These are phyloP conservation scores for Vitis hybrid DNA, from an alignment of 177 flowering plant genomes.

Conservation along the genomic window DNA sequence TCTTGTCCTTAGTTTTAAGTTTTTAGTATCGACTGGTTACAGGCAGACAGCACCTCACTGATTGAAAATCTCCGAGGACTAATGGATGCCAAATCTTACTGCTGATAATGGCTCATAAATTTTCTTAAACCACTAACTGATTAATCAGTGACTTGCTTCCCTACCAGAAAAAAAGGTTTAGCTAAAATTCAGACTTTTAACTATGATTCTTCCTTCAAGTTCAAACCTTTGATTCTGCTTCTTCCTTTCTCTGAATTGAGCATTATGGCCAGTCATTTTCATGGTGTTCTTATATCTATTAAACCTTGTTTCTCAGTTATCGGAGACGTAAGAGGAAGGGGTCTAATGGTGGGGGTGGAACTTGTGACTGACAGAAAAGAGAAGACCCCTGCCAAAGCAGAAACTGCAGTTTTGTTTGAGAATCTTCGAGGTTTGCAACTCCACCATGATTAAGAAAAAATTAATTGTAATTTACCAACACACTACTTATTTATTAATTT, in stretches of 20 bases:
- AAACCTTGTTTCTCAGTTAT: constrained; percentile 49
- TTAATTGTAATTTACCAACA: too few species aligned
- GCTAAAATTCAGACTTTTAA: too few species aligned
- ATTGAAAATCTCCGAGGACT: too few species aligned
- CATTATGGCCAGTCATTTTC: too few species aligned
- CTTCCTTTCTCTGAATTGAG: too few species aligned
- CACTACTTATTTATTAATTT: constrained; percentile 7
- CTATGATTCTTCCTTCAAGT: not conserved
- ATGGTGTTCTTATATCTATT: not conserved
- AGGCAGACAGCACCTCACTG: too few species aligned
- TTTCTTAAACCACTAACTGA: not conserved
- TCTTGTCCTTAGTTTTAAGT: not conserved
- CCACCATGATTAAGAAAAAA: not conserved
- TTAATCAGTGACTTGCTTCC: not conserved
- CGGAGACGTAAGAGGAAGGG: constrained; percentile 95
- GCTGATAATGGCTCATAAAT: too few species aligned
- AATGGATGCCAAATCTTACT: too few species aligned
- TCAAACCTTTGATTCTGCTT: too few species aligned
- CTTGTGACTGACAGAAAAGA: constrained; percentile 79
- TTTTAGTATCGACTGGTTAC: not conserved
- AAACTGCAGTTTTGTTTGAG: constrained; percentile 79
- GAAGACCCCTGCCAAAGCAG: constrained; percentile 93
- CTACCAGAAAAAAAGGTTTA: not conserved
- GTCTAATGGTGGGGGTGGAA: constrained; percentile 91
- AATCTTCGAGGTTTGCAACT: constrained; percentile 65